These are phyloP conservation scores for Tanacetum coccineum DNA, from an alignment of 129 eudicot species.

Conservation along the genomic window DNA sequence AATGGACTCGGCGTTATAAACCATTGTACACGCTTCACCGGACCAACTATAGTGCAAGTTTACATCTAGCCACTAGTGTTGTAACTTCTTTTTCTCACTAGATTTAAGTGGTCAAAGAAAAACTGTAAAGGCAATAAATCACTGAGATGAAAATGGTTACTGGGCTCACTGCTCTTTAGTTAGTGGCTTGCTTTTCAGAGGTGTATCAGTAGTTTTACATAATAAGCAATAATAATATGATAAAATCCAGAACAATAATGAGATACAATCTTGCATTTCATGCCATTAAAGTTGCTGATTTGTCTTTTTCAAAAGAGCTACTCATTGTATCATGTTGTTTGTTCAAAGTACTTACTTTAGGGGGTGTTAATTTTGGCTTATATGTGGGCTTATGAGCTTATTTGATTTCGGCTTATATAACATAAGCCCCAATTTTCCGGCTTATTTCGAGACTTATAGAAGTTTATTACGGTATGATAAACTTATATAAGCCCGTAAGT, in stretches of 20 bases:
- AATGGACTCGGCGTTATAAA: too few relatives aligned
- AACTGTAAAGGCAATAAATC: background rate
- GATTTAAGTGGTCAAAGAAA: background rate
- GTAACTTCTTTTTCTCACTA: too few relatives aligned
- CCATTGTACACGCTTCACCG: too few relatives aligned
- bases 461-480: too few relatives aligned
- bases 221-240: background rate
- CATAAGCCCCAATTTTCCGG: too few relatives aligned
- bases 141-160: background rate
- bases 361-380: too few relatives aligned
- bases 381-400: too few relatives aligned
- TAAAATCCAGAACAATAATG: background rate
- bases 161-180: slow-evolving; percentile 4
- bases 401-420: too few relatives aligned
- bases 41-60: too few relatives aligned
- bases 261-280: background rate
- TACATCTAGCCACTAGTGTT: too few relatives aligned
- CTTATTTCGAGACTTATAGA: too few relatives aligned
- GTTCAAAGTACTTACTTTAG: background rate
- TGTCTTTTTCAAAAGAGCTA: background rate
- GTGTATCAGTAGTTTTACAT: background rate
- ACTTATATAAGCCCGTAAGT: too few relatives aligned
- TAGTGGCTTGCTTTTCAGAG: background rate
- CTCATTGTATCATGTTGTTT: background rate
- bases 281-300: background rate